These are phyloP conservation scores for Acacia acuminata DNA, from an alignment of 306 rosid genomes.

Conservation along the genomic window DNA sequence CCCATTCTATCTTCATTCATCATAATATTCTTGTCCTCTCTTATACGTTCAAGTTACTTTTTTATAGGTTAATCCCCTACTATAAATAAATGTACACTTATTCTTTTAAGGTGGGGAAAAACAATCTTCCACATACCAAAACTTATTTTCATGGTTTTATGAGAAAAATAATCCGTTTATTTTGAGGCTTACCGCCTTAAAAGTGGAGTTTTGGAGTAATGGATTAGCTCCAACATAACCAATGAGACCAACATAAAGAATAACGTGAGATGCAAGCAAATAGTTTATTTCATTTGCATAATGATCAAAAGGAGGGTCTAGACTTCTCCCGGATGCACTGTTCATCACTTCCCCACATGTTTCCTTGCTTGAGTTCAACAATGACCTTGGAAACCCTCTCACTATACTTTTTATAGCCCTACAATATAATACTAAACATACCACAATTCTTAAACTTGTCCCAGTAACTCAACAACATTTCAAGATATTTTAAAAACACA, in stretches of 20 bases:
- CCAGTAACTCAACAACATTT: too few relatives aligned
- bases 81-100: too few relatives aligned
- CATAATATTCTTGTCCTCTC: too few relatives aligned
- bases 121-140: not conserved
- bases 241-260: too few relatives aligned
- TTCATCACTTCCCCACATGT: constrained; percentile 51
- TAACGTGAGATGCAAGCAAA: too few relatives aligned
- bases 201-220: constrained; percentile 26
- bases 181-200: constrained; percentile 35
- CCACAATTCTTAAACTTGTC: not conserved
- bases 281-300: too few relatives aligned
- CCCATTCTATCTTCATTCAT: too few relatives aligned
- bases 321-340: constrained; percentile 37
- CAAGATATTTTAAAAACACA: too few relatives aligned
- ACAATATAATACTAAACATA: not conserved
- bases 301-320: constrained; percentile 77
- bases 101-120: too few relatives aligned
- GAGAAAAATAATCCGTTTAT: not conserved
- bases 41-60: too few relatives aligned
- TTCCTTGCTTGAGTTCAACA: constrained; percentile 35
- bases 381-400: constrained; percentile 46
- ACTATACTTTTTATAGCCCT: constrained; percentile 56
- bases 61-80: too few relatives aligned
- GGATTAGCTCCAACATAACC: constrained; percentile 80
- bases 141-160: not conserved